Percentiles rank a stretch among this genome's conserved stretches.
These are phyloP conservation scores for Ogataea neopini DNA, from an alignment of 805 yeast species.

Conservation along the genomic window DNA sequence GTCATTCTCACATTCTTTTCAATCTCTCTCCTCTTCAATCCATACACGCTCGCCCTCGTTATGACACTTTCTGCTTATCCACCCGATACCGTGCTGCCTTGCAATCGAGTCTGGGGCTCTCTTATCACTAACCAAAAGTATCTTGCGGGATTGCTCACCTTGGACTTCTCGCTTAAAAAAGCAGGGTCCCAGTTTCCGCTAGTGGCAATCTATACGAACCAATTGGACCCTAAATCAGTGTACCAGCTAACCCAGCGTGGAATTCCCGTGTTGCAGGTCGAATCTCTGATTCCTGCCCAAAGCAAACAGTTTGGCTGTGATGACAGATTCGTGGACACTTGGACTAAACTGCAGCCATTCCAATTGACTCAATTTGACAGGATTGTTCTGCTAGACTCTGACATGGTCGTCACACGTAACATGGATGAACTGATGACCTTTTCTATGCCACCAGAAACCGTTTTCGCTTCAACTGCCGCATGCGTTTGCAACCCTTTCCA, in stretches of 20 bases:
- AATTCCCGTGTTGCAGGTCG: constrained; percentile 43
- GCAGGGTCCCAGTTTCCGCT: constrained; percentile 50
- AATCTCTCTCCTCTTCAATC: not conserved
- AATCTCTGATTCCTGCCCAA: constrained; percentile 44
- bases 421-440: constrained; percentile 62
- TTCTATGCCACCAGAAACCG: constrained; percentile 36
- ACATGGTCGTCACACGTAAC: constrained; percentile 56
- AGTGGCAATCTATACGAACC: constrained; percentile 53
- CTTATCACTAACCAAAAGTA: constrained; percentile 54
- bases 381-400: constrained; percentile 57
- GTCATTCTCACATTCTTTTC: not conserved
- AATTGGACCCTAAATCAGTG: constrained; percentile 43
- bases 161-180: constrained; percentile 47
- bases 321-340: constrained; percentile 57
- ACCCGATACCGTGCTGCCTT: constrained; percentile 20
- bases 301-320: constrained; percentile 50
- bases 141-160: constrained; percentile 51
- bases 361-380: constrained; percentile 50
- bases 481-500: constrained; percentile 62
- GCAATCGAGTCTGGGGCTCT: constrained; percentile 51
- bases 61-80: constrained; percentile 21
- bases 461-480: constrained; percentile 60
- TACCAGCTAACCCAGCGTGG: constrained; percentile 39
- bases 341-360: constrained; percentile 62
- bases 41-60: not conserved